Conservation (phyloP, 179 eudicot species). For the Camellia oleifera region DNA sequence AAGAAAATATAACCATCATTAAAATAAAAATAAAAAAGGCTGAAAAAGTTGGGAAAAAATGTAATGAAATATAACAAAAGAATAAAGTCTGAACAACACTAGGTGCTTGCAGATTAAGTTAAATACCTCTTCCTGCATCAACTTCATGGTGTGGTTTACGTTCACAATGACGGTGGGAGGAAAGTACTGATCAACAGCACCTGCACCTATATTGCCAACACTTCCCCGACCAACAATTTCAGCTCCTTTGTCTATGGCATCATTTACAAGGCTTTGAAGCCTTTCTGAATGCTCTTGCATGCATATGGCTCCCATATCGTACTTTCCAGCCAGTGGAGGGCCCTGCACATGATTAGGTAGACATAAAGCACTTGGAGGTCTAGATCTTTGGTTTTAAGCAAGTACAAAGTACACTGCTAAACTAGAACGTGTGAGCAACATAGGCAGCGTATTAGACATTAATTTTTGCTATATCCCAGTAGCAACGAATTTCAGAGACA, state of each 20-base stretch:
- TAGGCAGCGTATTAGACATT: background rate
- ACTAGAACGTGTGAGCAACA: background rate
- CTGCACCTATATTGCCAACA: constrained; percentile 91
- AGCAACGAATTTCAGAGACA: too few species aligned
- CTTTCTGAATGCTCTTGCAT: constrained; percentile 97
- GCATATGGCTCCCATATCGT: constrained; percentile 99
- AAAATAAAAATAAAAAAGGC: background rate
- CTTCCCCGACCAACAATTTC: constrained; percentile 90
- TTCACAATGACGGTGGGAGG: constrained; percentile 89
- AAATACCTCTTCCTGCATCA: constrained; percentile 97
- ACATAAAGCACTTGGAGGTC: constrained; percentile 1
- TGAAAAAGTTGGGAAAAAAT: background rate
- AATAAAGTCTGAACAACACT: background rate
- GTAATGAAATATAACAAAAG: background rate
- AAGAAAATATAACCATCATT: background rate
- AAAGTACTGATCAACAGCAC: constrained; percentile 96
- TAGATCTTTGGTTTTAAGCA: background rate
- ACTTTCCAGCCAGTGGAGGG: constrained; percentile 88
- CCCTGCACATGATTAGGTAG: constrained; percentile 54
- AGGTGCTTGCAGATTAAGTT: background rate
- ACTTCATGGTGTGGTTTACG: constrained; percentile 85
- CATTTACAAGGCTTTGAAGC: constrained; percentile 88
- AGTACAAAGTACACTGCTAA: background rate
- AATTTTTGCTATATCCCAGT: background rate
- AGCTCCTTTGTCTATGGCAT: constrained; percentile 95